Percentiles rank a stretch among this genome's conserved stretches.
Evolutionary conservation across 2,329 filamentous ascomycete species (phyloP).

Genomic region (Peltaster fructicola): DNA sequence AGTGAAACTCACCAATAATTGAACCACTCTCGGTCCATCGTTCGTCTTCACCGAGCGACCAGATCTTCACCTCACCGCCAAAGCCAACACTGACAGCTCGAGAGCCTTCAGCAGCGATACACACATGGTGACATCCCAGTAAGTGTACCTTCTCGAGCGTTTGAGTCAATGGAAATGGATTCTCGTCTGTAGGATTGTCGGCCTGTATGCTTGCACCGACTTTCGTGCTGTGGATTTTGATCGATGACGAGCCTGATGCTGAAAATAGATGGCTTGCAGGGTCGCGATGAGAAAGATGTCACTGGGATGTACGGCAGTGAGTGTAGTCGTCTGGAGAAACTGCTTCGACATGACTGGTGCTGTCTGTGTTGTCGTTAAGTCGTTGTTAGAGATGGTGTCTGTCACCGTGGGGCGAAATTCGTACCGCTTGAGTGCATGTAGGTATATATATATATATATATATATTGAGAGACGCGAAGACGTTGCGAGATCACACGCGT

Average conservation of each 20-base stretch:
- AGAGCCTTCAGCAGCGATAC: conserved; percentile 49
- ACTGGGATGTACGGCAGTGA: conserved; percentile 43
- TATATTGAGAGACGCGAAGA: no score
- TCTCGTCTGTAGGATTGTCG: conserved; percentile 29
- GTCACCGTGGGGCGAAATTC: no score
- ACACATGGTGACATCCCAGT: conserved; percentile 81
- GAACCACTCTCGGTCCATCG: conserved; percentile 35
- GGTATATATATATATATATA: no score
- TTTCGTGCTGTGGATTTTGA: conserved; percentile 63
- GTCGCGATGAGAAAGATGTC: conserved; percentile 22
- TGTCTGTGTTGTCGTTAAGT: no score
- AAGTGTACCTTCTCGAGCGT: conserved; percentile 65
- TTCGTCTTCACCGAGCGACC: conserved; percentile 40
- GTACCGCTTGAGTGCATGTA: no score
- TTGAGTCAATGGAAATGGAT: conserved; percentile 56
- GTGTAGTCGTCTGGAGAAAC: conserved; percentile 83
- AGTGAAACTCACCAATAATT: conserved; percentile 23
- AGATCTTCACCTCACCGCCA: conserved; percentile 72
- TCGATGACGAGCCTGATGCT: conserved; percentile 64
- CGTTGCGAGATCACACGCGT: no score
- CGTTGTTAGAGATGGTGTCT: no score
- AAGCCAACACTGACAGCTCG: conserved; percentile 75
- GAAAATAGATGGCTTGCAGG: conserved; percentile 44
- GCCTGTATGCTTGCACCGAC: conserved; percentile 23
- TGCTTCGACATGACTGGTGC: conserved; percentile 89